Base-by-base conservation (phyloP, 2,329 filamentous ascomycete species). In the Nemania sp. region DNA sequence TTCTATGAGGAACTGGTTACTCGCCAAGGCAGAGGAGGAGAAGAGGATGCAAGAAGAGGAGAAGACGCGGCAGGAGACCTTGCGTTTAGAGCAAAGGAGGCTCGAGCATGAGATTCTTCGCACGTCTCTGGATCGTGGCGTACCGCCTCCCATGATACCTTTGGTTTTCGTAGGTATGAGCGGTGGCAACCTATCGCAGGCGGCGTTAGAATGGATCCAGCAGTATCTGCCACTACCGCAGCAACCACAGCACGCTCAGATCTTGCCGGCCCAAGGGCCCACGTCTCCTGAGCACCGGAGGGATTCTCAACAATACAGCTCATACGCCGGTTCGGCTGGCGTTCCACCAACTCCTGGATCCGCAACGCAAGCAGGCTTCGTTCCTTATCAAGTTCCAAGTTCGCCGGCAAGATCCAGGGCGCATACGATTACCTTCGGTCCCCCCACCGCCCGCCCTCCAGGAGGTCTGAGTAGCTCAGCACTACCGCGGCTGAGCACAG, bases 41-140 rank as follows among this genome's bases (percentile, higher is more conserved):
- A 83, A 79, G 66, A 80, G 84, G 56, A 85, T 75, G 67, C 88
- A 90, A 71, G 88, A 91, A 70, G 87, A 91, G 70, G 87, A 91
- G 71, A 86, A 80, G 64, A 83, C 81, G 19, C 75, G 76, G 37
- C 81, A 84, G 63, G 89, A 90, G 70, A 75, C 76, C 26, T 72
- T 89, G 37, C 84, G 84, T 22, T 72, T 91, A 26, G 88, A 91
- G 71, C 88, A 89, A 71, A 78, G 88, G 41, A 86, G 80, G 64
- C 79, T 90, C 51, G 89, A 91, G 70, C 82, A 87, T 66, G 84
- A 84, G 40, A 91, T 92, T 72, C 72, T 92, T 52, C 77, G 81
- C 49, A 84, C 87, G 19, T 88, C 87, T 2, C 70, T 91, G 48
- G 77, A 80, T 49, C 83, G 85, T 31, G 88, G 88, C 9, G 83